A percentile compares a stretch with the other conserved stretches of the same genome.
phyloP scores from a whole-genome alignment of 495 filamentous ascomycete genomes.

The Cenococcum geophilum region DNA sequence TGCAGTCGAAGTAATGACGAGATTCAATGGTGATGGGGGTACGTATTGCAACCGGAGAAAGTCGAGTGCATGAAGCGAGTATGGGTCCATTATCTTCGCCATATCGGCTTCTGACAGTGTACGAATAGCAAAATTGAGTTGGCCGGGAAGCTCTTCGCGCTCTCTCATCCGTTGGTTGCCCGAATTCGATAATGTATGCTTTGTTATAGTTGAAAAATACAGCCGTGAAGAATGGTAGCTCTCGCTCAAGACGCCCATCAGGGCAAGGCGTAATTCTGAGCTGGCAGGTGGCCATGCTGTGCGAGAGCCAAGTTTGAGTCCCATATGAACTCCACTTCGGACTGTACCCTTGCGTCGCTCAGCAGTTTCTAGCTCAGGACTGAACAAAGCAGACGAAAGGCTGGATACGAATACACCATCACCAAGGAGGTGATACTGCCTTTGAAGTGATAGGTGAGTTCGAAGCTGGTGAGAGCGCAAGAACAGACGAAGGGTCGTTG shows the following conservation, averaged over 20 bases:
- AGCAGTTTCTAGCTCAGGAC: constrained; percentile 72
- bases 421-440: constrained; percentile 73
- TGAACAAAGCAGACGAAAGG: constrained; percentile 78
- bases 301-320: constrained; percentile 67
- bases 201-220: constrained; percentile 12
- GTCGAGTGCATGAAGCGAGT: constrained; percentile 78
- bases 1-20: constrained; percentile 60
- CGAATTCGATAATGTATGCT: constrained; percentile 9
- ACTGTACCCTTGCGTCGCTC: constrained; percentile 64
- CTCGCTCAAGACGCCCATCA: constrained; percentile 82
- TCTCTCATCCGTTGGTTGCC: constrained; percentile 28
- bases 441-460: constrained; percentile 71
- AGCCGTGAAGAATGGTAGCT: constrained; percentile 47
- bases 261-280: constrained; percentile 78
- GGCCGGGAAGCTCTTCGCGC: constrained; percentile 61
- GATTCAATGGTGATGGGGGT: constrained; percentile 63
- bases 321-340: constrained; percentile 65
- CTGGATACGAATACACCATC: constrained; percentile 76
- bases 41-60: constrained; percentile 84
- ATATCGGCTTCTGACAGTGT: constrained; percentile 70
- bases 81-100: constrained; percentile 68
- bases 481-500: constrained; percentile 68
- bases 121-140: constrained; percentile 81
- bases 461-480: constrained; percentile 68
- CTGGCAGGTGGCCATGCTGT: constrained; percentile 88